phyloP scores from a whole-genome alignment of 805 yeast species.

The Spathaspora sp. region DNA sequence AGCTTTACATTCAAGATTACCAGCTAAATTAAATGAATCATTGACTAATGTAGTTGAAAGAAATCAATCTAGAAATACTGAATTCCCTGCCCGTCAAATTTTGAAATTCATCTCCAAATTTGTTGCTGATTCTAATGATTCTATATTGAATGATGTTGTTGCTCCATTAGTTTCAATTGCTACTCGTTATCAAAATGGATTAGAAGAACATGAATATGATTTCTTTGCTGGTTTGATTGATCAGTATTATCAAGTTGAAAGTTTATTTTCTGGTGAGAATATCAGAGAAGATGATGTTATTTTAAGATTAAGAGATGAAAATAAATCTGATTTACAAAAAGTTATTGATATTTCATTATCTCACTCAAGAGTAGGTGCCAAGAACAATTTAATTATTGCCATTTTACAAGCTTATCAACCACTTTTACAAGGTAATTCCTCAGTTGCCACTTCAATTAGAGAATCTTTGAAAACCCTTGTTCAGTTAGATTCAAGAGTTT shows the following conservation, averaged over 20 bases:
- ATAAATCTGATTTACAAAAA: constrained; percentile 67
- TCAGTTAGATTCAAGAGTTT: constrained; percentile 82
- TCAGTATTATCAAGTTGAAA: constrained; percentile 76
- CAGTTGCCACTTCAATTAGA: constrained; percentile 65
- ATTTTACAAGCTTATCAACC: constrained; percentile 81
- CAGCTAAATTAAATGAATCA: constrained; percentile 67
- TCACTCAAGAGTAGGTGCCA: constrained; percentile 90
- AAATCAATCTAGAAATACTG: constrained; percentile 60
- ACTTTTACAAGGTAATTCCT: constrained; percentile 66
- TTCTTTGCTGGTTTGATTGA: constrained; percentile 67
- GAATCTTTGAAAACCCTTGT: constrained; percentile 74
- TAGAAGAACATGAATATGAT: constrained; percentile 77
- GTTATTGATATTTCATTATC: constrained; percentile 77
- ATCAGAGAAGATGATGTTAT: constrained; percentile 86
- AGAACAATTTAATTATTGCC: constrained; percentile 84
- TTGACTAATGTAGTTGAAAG: constrained; percentile 66
- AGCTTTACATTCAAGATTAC: constrained; percentile 89
- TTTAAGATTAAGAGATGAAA: constrained; percentile 80
- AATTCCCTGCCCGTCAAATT: constrained; percentile 91
- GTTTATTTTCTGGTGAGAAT: constrained; percentile 70
- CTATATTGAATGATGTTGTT: constrained; percentile 42
- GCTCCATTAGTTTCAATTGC: constrained; percentile 76
- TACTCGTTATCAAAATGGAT: constrained; percentile 65
- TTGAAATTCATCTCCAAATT: constrained; percentile 67
- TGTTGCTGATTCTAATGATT: constrained; percentile 43